These are phyloP conservation scores for Acanthamoeba divionensis DNA, from an alignment of 208 protist species.

Conservation along the genomic window DNA sequence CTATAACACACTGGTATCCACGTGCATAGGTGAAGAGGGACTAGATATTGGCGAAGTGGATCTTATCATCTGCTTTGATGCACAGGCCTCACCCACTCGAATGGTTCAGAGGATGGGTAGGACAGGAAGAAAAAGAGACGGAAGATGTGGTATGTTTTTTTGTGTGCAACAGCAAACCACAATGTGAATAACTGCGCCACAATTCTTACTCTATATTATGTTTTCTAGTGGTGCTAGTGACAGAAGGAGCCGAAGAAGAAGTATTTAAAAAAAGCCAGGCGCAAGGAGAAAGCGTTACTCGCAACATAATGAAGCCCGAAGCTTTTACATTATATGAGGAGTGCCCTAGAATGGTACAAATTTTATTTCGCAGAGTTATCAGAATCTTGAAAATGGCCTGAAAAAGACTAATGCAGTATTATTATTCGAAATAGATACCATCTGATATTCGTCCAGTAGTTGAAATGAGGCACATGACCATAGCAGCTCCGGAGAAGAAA, in stretches of 20 bases:
- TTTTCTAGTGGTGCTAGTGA: conserved; percentile 13
- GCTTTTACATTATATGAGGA: conserved; percentile 27
- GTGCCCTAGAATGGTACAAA: conserved; percentile 7
- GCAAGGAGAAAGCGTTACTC: background rate
- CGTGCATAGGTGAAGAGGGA: conserved; percentile 85
- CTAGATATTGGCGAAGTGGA: conserved; percentile 83
- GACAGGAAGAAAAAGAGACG: conserved; percentile 79
- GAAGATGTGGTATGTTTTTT: conserved; percentile 47
- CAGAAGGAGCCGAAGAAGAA: conserved; percentile 32
- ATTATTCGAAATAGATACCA: too few species aligned
- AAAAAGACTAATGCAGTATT: too few species aligned
- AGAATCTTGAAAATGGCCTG: background rate
- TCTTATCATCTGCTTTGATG: conserved; percentile 83
- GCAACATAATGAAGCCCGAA: conserved; percentile 30
- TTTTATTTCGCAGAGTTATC: background rate
- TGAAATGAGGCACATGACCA: conserved; percentile 19
- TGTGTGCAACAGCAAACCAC: background rate
- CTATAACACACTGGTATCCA: conserved; percentile 80
- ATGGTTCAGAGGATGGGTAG: conserved; percentile 81
- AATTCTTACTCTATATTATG: background rate
- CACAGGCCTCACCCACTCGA: conserved; percentile 65
- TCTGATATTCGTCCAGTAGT: background rate
- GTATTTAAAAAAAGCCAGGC: conserved; percentile 39
- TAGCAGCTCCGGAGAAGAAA: conserved; percentile 6
- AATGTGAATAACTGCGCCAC: background rate